Conservation (phyloP, 1,284 basidiomycete species). For the Binderoboletus segoi region DNA sequence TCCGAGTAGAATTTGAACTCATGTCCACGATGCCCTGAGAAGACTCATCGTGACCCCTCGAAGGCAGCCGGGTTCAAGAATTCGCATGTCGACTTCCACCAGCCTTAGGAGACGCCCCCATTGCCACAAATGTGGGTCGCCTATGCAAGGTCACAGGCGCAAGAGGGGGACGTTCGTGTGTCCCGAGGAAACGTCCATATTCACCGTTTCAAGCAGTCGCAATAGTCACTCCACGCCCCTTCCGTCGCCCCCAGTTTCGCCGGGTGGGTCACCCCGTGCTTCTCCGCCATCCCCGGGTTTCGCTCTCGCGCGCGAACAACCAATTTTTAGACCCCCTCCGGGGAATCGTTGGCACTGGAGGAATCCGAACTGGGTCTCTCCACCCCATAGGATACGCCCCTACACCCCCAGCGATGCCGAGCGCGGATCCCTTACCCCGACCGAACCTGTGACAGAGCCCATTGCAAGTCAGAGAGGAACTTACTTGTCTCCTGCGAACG, state of each 20-base stretch:
- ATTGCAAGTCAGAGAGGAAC: constrained; percentile 2
- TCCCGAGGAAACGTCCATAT: constrained; percentile 18
- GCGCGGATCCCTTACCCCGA: constrained; percentile 32
- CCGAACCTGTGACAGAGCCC: constrained; percentile 32
- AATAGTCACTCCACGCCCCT: constrained; percentile 31
- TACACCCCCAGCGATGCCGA: constrained; percentile 28
- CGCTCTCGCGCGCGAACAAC: constrained; percentile 21
- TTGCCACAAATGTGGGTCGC: constrained; percentile 36
- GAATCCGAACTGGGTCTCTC: constrained; percentile 39
- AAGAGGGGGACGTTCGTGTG: constrained; percentile 34
- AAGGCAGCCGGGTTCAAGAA: constrained; percentile 4
- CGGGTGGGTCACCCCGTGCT: constrained; percentile 23
- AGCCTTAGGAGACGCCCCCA: constrained; percentile 36
- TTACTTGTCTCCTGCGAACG: background rate
- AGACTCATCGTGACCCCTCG: too few relatives aligned
- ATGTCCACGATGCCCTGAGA: too few relatives aligned
- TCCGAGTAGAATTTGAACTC: too few relatives aligned
- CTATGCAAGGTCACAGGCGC: constrained; percentile 38
- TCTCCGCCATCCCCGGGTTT: constrained; percentile 22
- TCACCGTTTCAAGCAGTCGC: constrained; percentile 15
- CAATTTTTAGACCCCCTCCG: constrained; percentile 30
- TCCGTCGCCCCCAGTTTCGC: constrained; percentile 33
- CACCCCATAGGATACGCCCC: constrained; percentile 32
- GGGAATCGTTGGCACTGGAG: constrained; percentile 37
- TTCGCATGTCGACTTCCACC: constrained; percentile 33